Conservation (phyloP, 768 basidiomycete genomes). For the Leccinellum luteum region DNA sequence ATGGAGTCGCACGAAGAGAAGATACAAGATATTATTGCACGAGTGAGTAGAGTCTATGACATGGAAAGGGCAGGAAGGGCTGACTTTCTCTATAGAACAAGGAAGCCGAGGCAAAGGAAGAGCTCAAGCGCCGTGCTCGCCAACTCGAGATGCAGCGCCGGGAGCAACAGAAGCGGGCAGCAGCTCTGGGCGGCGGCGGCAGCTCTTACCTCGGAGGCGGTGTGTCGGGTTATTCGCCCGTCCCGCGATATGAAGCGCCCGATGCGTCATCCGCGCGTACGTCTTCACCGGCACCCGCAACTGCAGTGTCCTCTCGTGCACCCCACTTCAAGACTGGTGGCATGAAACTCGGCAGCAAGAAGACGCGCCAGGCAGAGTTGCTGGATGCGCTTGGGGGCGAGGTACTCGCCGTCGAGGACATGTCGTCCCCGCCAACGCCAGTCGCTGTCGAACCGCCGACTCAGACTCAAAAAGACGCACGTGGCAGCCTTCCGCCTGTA, state of each 20-base stretch:
- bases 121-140: constrained; percentile 95
- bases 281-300: constrained; percentile 39
- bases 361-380: constrained; percentile 84
- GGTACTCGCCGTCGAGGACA: constrained; percentile 51
- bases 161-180: constrained; percentile 83
- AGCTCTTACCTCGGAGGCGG: constrained; percentile 67
- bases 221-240: constrained; percentile 64
- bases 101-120: constrained; percentile 98
- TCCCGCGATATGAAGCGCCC: constrained; percentile 70
- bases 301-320: constrained; percentile 46
- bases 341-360: constrained; percentile 96
- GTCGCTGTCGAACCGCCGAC: constrained; percentile 45
- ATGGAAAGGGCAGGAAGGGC: too few relatives aligned
- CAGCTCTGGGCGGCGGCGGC: constrained; percentile 43
- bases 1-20: constrained; percentile 94
- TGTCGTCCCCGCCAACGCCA: constrained; percentile 52
- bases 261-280: constrained; percentile 46
- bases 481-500: constrained; percentile 72
- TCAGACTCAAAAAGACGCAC: constrained; percentile 42
- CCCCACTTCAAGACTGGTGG: constrained; percentile 92
- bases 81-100: constrained; percentile 67
- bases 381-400: constrained; percentile 86
- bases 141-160: constrained; percentile 97
- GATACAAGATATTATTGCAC: constrained; percentile 97
- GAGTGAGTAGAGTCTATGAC: constrained; percentile 47